Conservation (phyloP, 2,329 filamentous ascomycete genomes). For the Xenoacremonium recifei region DNA sequence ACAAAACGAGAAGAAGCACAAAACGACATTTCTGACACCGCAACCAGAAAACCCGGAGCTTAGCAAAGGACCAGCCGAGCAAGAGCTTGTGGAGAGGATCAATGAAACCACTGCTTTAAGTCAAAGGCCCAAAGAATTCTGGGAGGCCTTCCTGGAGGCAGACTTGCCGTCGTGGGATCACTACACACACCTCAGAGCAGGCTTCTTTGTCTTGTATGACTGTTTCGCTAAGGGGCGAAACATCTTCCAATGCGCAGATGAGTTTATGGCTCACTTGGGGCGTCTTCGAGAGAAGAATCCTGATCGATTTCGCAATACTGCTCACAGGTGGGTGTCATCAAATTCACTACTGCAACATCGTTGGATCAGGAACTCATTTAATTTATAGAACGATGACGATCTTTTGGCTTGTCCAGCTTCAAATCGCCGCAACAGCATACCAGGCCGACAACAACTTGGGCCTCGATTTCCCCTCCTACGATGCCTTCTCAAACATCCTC, state of each 20-base stretch:
- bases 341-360: background rate
- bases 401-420: slow-evolving; percentile 35
- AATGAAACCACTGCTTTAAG: slow-evolving; percentile 9
- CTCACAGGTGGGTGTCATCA: slow-evolving; percentile 24
- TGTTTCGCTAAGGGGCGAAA: slow-evolving; percentile 20
- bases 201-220: slow-evolving; percentile 29
- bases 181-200: slow-evolving; percentile 32
- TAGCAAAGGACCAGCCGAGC: slow-evolving; percentile 12
- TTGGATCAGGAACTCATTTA: no score
- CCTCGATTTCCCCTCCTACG: slow-evolving; percentile 11
- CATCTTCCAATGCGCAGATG: slow-evolving; percentile 26
- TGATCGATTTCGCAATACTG: slow-evolving; percentile 32
- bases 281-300: slow-evolving; percentile 24
- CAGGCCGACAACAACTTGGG: slow-evolving; percentile 9
- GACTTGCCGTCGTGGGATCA: slow-evolving; percentile 31
- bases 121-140: slow-evolving; percentile 19
- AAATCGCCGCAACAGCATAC: slow-evolving; percentile 26
- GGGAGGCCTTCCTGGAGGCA: slow-evolving; percentile 25
- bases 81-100: slow-evolving; percentile 11
- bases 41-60: slow-evolving; percentile 4
- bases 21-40: background rate
- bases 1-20: slow-evolving; percentile 2
- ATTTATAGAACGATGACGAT: slow-evolving; percentile 28
- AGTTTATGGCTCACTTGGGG: slow-evolving; percentile 28
- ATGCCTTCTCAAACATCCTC: slow-evolving; percentile 24